phyloP scores from a whole-genome alignment of 179 eudicot genomes.

The Corrigiola litoralis region DNA sequence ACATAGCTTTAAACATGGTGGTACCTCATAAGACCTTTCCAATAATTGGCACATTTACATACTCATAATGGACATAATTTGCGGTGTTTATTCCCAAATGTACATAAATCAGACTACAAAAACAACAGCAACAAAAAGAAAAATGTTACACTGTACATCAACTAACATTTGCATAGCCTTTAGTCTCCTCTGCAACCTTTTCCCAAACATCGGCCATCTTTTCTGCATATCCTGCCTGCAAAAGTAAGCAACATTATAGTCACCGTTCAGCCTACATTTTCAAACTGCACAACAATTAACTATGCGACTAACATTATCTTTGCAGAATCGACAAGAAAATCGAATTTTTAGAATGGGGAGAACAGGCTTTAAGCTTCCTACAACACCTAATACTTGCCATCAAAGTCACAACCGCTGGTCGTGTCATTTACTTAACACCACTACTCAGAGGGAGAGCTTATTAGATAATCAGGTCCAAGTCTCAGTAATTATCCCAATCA shows the following conservation, averaged over 20 bases:
- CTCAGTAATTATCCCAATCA: too few relatives aligned
- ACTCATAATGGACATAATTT: neutral
- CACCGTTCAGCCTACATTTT: neutral
- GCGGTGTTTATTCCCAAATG: constrained; percentile 7
- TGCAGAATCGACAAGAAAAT: neutral
- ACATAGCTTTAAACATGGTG: too few relatives aligned
- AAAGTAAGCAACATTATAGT: neutral
- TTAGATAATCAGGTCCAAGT: too few relatives aligned
- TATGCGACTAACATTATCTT: neutral
- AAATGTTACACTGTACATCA: too few relatives aligned
- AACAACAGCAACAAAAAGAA: constrained; percentile 15
- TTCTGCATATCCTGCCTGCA: constrained; percentile 52
- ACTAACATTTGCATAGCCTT: constrained; percentile 25
- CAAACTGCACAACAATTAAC: neutral
- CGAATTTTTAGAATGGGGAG: neutral
- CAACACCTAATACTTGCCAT: too few relatives aligned
- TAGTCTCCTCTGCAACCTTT: constrained; percentile 45
- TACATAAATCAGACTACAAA: constrained; percentile 23
- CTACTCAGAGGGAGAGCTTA: too few relatives aligned
- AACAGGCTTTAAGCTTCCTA: neutral
- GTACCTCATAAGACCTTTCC: constrained; percentile 7
- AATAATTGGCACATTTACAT: constrained; percentile 19
- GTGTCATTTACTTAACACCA: too few relatives aligned
- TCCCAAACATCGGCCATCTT: constrained; percentile 46
- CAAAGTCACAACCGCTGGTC: too few relatives aligned